A percentile compares a stretch with the other conserved stretches of the same genome.
Conservation (phyloP, 768 basidiomycete genomes). For the Auriscalpium orientale region DNA sequence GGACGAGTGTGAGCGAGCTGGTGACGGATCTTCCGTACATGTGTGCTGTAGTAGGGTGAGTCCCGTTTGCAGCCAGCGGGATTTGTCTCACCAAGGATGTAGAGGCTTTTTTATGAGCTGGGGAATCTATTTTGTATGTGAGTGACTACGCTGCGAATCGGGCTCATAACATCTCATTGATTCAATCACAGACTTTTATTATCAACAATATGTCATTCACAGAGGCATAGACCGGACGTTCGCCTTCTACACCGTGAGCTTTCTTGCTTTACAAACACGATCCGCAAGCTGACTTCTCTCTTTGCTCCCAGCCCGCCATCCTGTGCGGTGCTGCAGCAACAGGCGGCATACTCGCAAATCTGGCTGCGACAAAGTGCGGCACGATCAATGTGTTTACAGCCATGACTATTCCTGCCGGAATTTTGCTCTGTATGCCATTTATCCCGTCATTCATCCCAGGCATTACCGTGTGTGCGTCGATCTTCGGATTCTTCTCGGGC, state of each 20-base stretch:
- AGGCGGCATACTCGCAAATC: slow-evolving; percentile 21
- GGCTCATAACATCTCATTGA: neutral
- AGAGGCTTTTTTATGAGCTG: slow-evolving; percentile 8
- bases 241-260: slow-evolving; percentile 18
- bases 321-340: slow-evolving; percentile 48
- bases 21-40: slow-evolving; percentile 16
- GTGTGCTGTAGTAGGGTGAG: slow-evolving; percentile 13
- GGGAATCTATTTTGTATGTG: slow-evolving; percentile 19
- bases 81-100: neutral
- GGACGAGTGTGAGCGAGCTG: slow-evolving; percentile 3
- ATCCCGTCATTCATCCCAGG: too few relatives aligned
- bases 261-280: neutral
- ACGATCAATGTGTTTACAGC: too few relatives aligned
- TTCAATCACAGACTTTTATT: slow-evolving; percentile 16
- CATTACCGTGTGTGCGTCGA: too few relatives aligned
- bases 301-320: slow-evolving; percentile 33
- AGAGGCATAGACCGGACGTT: slow-evolving; percentile 13
- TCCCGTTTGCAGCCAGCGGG: neutral
- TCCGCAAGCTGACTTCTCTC: slow-evolving; percentile 6
- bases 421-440: too few relatives aligned
- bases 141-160: slow-evolving; percentile 16
- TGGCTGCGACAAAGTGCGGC: too few relatives aligned
- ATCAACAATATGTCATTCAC: slow-evolving; percentile 17
- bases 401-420: too few relatives aligned
- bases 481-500: too few relatives aligned